Evolutionary conservation across 176 grass and related monocot genomes (phyloP), one percentile per base, ranked within the genome.

Genomic region (Oropetium thomaeum): DNA sequence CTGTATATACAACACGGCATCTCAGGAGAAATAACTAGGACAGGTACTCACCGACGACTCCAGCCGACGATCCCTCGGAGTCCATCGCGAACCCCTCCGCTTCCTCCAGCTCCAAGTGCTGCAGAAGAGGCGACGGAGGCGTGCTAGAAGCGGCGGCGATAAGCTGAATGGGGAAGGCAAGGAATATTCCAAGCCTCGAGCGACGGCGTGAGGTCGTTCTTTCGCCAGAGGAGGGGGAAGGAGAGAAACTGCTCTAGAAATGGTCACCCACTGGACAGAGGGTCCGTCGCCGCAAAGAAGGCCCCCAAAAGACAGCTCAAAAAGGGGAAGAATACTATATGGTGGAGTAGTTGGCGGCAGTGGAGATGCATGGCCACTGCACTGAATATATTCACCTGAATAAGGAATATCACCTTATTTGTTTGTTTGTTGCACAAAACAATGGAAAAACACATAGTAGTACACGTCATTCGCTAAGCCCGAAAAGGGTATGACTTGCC

Each of bases 21-120:
- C 73, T 10, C 26, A 4, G 5, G 28, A 51, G 34, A 69, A 44
- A 76, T 14, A 27, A 3, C 44, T 57, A 17, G 32, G 45, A 23
- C 34, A n/a, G 30, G 13, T 45, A 55, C 52, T 83, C 74, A 83
- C 79, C 85, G 51, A 87, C 67, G n/a, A 87, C 85, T 60, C 25
- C 23, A 27, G 67, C 79, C 14, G 85, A 87, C 7, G 85, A 78
- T 66, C 74, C 85, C 60, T 87, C 85, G 19, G 79, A 73, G 32
- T 74, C 85, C 85, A 87, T 87, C 19, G 67, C 60, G 49, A 87
- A 10, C 60, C 32, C 40, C 19, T 73, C 59, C 26, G 53, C 62
- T 42, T 67, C 73, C 79, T 82, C 73, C 73, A 82, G 79, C 79
- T 67, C 52, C 67, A 41, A 25, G 27, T 6, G 23, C 54, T 20